Conservation (phyloP, 2,329 filamentous ascomycete genomes). For the Lasiodiplodia sp. region DNA sequence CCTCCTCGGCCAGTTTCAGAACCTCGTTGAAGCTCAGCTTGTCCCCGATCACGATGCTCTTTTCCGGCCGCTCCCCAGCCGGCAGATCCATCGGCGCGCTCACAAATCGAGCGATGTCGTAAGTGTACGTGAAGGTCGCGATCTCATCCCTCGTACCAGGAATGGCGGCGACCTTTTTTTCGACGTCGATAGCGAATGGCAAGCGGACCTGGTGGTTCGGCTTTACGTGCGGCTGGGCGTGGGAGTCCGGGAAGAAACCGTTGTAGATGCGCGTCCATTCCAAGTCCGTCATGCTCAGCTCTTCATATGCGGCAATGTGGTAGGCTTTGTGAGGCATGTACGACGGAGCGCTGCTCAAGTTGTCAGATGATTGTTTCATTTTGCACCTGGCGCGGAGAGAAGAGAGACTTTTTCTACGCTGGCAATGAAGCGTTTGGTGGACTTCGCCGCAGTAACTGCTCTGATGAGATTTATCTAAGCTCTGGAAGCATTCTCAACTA, state of each 20-base stretch:
- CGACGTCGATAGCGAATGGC: not conserved
- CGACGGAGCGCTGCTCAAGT: too few species aligned
- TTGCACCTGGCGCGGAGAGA: too few species aligned
- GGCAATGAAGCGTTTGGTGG: too few species aligned
- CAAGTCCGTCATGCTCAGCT: too few species aligned
- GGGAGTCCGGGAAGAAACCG: not conserved
- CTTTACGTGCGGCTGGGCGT: not conserved
- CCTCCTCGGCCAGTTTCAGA: not conserved
- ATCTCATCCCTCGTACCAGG: not conserved
- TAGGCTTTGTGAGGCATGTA: too few species aligned
- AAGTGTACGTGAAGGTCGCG: not conserved
- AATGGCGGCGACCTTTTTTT: not conserved
- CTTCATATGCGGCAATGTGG: too few species aligned
- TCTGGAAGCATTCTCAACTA: too few species aligned
- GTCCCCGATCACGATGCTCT: not conserved
- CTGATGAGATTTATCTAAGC: too few species aligned
- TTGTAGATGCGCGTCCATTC: not conserved
- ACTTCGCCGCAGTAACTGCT: too few species aligned
- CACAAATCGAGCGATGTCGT: not conserved
- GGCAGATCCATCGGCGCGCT: not conserved
- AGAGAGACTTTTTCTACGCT: too few species aligned
- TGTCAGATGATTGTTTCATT: too few species aligned
- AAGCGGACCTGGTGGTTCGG: not conserved
- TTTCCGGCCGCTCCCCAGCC: not conserved
- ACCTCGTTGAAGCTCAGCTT: not conserved